Conservation (phyloP, 345 rosid species). For the Eucalyptus shirleyi region DNA sequence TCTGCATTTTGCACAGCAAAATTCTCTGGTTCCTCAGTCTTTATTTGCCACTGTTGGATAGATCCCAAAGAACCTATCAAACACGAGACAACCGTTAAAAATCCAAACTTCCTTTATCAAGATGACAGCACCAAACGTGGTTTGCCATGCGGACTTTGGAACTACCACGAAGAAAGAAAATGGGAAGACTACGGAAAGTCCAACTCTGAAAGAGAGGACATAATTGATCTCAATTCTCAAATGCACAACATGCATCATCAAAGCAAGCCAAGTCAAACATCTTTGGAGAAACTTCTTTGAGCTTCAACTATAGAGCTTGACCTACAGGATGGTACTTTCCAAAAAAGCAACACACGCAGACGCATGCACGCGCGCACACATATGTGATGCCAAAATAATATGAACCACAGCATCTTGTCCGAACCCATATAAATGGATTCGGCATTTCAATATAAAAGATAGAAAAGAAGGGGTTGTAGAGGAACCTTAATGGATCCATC, state of each 20-base stretch:
- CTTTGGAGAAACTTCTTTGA: background rate
- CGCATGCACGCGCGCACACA: background rate
- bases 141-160: background rate
- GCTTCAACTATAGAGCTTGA: background rate
- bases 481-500: background rate
- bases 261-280: background rate
- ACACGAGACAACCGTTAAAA: background rate
- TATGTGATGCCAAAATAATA: background rate
- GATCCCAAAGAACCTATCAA: background rate
- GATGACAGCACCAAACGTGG: background rate
- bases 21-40: constrained; percentile 4
- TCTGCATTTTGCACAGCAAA: background rate
- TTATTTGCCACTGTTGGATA: background rate
- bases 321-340: background rate
- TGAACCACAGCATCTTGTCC: background rate
- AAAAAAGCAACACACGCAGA: background rate
- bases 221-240: background rate
- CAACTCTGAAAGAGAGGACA: background rate
- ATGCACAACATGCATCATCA: background rate
- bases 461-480: background rate
- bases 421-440: background rate
- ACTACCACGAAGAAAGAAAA: background rate
- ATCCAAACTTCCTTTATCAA: background rate
- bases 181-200: background rate
- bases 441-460: background rate